Base-by-base conservation (phyloP, 2,329 filamentous ascomycete species). In the Didymella segeticola region DNA sequence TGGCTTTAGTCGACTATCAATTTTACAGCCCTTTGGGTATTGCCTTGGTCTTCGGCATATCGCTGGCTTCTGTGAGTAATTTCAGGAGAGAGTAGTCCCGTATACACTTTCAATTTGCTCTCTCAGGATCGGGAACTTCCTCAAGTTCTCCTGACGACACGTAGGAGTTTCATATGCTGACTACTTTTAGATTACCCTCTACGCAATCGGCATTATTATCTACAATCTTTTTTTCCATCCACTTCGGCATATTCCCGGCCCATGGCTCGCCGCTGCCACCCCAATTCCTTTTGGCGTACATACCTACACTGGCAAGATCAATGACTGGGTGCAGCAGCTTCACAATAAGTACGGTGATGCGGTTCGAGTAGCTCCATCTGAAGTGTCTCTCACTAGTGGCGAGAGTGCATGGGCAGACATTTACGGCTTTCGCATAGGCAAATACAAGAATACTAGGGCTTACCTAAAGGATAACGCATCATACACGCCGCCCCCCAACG, bases 161-260 rank as follows among this genome's bases (percentile, higher is more conserved):
- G n/a, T n/a, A n/a, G n/a, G n/a, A n/a, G n/a, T n/a, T n/a, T n/a
- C n/a, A n/a, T n/a, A n/a, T n/a, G n/a, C 46, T 54, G 27, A 54
- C 22, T 7, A 5, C 2, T 1, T 22, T 11, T 20, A 69, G 68
- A 22, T 53, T 5, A 23, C 37, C 1, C 2, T 61, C 1, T 70
- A 68, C 15, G 22, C 39, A n/a, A 2, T 69, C 7, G 52, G 47
- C 14, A 52, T 30, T 4, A 43, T 50, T 6, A 57, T 77, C 30
- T 77, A 79, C 63, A 74, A 72, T 48, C 55, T 75, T n/a, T 79
- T 70, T 58, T 76, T 80, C 51, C 75, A 79, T 29, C 78, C 79
- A 3, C 68, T 80, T 0, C 62, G 68, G 17, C 73, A 76, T 31
- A 77, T 76, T 23, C 79, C 78, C 1, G 79, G 79, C 0, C 78